phyloP scores from a whole-genome alignment of 371 early-diverging fungal species.

The Syncephalastrum monosporum region DNA sequence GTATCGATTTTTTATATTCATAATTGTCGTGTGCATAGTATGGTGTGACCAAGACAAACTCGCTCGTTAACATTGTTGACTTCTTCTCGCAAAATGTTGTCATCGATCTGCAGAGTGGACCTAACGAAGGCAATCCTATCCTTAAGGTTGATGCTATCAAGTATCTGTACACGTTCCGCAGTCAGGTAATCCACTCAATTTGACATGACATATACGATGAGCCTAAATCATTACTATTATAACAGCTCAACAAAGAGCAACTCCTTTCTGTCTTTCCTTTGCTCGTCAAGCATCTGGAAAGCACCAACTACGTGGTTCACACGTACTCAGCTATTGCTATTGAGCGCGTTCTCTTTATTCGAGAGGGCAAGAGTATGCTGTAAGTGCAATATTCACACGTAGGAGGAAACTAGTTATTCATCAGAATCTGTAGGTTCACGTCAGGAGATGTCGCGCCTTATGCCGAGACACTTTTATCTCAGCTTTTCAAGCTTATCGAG shows the following conservation, averaged over 20 bases:
- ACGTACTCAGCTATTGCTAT: slow-evolving; percentile 93
- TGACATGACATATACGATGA: neutral
- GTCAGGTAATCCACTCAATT: slow-evolving; percentile 55
- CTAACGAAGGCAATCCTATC: slow-evolving; percentile 76
- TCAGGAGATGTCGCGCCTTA: slow-evolving; percentile 71
- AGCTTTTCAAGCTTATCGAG: slow-evolving; percentile 77
- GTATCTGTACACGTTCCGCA: slow-evolving; percentile 89
- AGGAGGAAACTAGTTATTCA: neutral
- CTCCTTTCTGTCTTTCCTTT: slow-evolving; percentile 75
- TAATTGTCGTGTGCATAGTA: slow-evolving; percentile 22
- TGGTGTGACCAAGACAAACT: slow-evolving; percentile 82
- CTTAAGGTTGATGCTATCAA: slow-evolving; percentile 94
- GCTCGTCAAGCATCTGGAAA: slow-evolving; percentile 78
- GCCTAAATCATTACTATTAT: slow-evolving; percentile 5
- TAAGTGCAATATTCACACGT: slow-evolving; percentile 26
- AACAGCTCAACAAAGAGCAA: slow-evolving; percentile 72
- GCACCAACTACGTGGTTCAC: slow-evolving; percentile 80
- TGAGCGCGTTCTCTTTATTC: slow-evolving; percentile 87
- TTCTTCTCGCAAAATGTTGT: slow-evolving; percentile 84
- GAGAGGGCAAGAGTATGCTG: slow-evolving; percentile 65
- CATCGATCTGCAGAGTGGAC: slow-evolving; percentile 74
- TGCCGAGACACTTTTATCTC: slow-evolving; percentile 65
- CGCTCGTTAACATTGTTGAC: slow-evolving; percentile 75
- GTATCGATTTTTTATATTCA: no score
- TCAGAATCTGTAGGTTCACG: slow-evolving; percentile 49